A percentile compares a stretch with the other conserved stretches of the same genome.
These are phyloP conservation scores for Globisporangium polare DNA, from an alignment of 352 stramenopile genomes.

Conservation along the genomic window DNA sequence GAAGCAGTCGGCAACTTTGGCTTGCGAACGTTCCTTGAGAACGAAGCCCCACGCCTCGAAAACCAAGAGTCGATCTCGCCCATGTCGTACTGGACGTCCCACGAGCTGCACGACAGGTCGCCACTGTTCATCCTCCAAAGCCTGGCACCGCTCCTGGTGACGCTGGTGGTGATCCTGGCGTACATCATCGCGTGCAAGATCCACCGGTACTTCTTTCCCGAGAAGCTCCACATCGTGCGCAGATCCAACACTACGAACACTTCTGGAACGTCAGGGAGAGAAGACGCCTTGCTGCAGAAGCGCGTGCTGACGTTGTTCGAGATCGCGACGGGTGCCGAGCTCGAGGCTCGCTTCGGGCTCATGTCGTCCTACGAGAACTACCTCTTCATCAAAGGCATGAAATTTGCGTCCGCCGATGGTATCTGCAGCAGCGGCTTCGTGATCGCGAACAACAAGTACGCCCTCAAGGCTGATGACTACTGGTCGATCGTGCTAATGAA, in stretches of 20 bases:
- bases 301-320: not conserved
- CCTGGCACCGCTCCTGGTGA: not conserved
- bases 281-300: not conserved
- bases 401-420: not conserved
- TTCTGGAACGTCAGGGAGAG: not conserved
- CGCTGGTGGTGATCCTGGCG: not conserved
- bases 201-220: not conserved
- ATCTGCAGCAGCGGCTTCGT: not conserved
- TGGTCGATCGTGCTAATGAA: not conserved
- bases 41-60: not conserved
- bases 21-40: not conserved
- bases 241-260: not conserved
- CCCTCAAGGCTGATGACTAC: not conserved
- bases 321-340: slow-evolving; percentile 10
- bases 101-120: not conserved
- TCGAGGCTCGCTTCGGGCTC: not conserved
- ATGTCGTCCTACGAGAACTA: not conserved
- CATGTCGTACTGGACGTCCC: not conserved
- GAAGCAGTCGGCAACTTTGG: not conserved
- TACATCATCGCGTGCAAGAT: slow-evolving; percentile 8
- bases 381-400: not conserved
- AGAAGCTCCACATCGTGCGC: not conserved
- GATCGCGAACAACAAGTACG: not conserved
- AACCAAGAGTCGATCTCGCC: not conserved
- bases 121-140: not conserved